These are phyloP conservation scores for Penicillium ochrochloron DNA, from an alignment of 495 filamentous ascomycete species.

Conservation along the genomic window DNA sequence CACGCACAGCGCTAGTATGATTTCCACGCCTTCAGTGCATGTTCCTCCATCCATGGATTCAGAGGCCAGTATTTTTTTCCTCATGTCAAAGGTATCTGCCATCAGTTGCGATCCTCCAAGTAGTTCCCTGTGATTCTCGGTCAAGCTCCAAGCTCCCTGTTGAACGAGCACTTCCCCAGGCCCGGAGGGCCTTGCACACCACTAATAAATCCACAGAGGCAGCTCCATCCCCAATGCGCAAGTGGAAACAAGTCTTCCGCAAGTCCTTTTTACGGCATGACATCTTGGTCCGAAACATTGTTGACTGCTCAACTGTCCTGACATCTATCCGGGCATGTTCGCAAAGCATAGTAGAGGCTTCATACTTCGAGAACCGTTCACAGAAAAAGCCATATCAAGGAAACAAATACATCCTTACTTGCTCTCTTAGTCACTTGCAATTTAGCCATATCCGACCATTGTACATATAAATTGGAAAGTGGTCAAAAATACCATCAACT, in stretches of 20 bases:
- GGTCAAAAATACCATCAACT: background rate
- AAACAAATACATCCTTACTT: background rate
- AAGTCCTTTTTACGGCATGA: background rate
- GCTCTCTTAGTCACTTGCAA: too few species aligned
- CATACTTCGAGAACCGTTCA: background rate
- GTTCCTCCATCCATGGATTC: background rate
- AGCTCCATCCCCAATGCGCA: background rate
- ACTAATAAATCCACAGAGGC: background rate
- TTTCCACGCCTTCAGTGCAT: background rate
- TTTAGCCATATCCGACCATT: too few species aligned
- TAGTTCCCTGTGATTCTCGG: background rate
- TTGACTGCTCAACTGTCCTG: background rate
- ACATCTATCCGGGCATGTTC: background rate
- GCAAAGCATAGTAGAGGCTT: too few species aligned
- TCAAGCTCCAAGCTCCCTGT: background rate
- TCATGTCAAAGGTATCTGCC: background rate
- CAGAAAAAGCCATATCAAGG: background rate
- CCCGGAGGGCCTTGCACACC: background rate
- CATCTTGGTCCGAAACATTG: background rate
- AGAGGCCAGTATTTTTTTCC: background rate
- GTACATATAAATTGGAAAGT: too few species aligned
- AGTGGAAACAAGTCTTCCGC: background rate
- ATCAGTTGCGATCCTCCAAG: background rate
- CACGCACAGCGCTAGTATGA: constrained; percentile 3
- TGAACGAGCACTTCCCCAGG: background rate